A percentile compares a stretch with the other conserved stretches of the same genome.
Conservation (phyloP, 1,284 basidiomycete genomes). For the Golubevia pallescens region DNA sequence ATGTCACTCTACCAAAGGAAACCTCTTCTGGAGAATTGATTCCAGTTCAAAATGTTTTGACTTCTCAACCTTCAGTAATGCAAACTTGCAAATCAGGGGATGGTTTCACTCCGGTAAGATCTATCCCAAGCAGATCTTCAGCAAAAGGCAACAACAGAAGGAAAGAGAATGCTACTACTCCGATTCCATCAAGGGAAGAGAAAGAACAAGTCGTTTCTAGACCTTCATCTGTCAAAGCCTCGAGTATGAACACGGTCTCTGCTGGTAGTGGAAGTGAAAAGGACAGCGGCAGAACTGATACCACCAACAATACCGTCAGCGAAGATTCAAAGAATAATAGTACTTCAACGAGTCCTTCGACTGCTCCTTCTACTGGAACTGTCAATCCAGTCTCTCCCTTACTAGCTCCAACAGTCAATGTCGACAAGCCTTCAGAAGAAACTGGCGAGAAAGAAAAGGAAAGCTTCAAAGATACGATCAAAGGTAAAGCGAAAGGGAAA, state of each 20-base stretch:
- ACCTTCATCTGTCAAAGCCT: neutral
- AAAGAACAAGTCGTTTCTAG: neutral
- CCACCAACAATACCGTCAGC: neutral
- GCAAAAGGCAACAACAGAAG: neutral
- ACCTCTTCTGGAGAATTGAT: conserved; percentile 27
- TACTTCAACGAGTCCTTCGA: neutral
- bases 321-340: neutral
- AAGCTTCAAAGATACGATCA: neutral
- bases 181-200: neutral
- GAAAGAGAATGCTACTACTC: neutral
- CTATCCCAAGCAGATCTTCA: neutral
- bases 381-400: neutral
- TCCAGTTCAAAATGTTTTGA: conserved; percentile 14
- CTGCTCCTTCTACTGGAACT: neutral
- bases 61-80: neutral
- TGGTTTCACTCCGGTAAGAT: neutral
- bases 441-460: conserved; percentile 2
- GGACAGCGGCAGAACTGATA: neutral
- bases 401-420: neutral
- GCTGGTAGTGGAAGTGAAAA: neutral
- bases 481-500: neutral
- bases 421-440: neutral
- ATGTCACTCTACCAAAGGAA: conserved; percentile 31
- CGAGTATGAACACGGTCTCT: neutral
- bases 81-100: too few species aligned